These are phyloP conservation scores for Termitomyces sp. DNA, from an alignment of 768 basidiomycete species.

Conservation along the genomic window DNA sequence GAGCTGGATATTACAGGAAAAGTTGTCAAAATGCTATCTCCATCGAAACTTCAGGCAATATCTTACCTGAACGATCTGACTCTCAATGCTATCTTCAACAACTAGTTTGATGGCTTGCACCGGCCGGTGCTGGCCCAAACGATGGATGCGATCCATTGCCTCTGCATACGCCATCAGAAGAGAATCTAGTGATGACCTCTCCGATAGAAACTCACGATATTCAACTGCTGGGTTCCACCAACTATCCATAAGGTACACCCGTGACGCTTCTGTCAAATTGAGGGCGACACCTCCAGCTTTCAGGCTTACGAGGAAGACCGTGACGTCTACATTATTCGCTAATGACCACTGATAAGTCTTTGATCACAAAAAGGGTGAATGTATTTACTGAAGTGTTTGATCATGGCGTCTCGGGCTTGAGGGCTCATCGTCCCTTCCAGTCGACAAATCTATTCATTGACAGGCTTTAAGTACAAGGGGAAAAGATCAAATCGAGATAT, in stretches of 20 bases:
- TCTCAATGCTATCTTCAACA: conserved; percentile 95
- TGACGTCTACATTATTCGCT: conserved; percentile 93
- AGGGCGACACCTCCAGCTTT: conserved; percentile 95
- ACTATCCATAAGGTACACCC: conserved; percentile 94
- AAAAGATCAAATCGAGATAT: not conserved
- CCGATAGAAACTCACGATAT: conserved; percentile 52
- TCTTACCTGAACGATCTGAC: conserved; percentile 80
- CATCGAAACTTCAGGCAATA: not conserved
- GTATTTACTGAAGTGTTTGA: conserved; percentile 83
- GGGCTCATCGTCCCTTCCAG: conserved; percentile 98
- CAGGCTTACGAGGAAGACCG: conserved; percentile 94
- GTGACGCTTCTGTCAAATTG: conserved; percentile 86
- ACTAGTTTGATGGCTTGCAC: conserved; percentile 92
- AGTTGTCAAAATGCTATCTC: not conserved
- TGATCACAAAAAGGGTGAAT: not conserved
- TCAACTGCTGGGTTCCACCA: conserved; percentile 99
- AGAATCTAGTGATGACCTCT: not conserved
- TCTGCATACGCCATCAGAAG: conserved; percentile 36
- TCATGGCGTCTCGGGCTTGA: conserved; percentile 89
- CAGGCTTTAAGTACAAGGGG: not conserved
- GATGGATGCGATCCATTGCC: conserved; percentile 97
- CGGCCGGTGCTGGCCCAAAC: conserved; percentile 90
- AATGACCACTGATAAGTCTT: not conserved
- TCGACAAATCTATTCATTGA: conserved; percentile 66
- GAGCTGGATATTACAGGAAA: conserved; percentile 34